Evolutionary conservation across 768 basidiomycete genomes (phyloP), one percentile per base, ranked within the genome.

Genomic region (Leccinellum albellum): DNA sequence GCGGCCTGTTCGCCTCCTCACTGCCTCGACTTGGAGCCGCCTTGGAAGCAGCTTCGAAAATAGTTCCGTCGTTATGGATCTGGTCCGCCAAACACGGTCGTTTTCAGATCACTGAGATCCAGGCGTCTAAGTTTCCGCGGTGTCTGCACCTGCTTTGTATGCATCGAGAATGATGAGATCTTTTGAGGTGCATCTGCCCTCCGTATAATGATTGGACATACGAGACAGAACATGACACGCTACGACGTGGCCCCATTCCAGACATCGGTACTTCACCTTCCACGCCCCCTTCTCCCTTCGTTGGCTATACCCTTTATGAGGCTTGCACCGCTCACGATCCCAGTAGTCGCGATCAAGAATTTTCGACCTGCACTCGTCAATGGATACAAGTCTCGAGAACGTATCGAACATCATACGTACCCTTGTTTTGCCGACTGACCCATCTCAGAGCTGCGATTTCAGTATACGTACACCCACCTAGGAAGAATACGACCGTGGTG

Each of bases 381-480:
- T 63, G 29, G 17, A 48, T 13, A 48, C 10, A 28, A 33, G n/a
- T 50, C 37, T 20, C 33, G 29, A 31, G 29, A 4, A 2, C 2
- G 6, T 12, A n/a, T 53, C 52, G 13, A 57, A 3, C 45, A 68
- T 14, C n/a, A 4, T 51, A 28, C 73, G 26, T 66, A 85, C 93
- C 95, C 79, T 81, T 82, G 62, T 88, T 88, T 70, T 94, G 93
- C 63, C 87, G 82, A 55, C 85, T 82, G 66, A 96, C 88, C 93
- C 94, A 97, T 69, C 97, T 80, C 62, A 99, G 70, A 6, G 96
- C 96, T 35, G 97, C 88, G 57, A 98, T 94, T 76, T 98, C 97
- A 9, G 96, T 96, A 65, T 91, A 97, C 13, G 97, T 99, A 70
- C 94, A 94, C 4, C 96, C 97, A 26, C 97, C 97, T 31, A 98